Percentiles rank a stretch among this genome's conserved stretches.
These are phyloP conservation scores for Suhomyces wounanorum DNA, from an alignment of 1,139 yeast species.

Conservation along the genomic window DNA sequence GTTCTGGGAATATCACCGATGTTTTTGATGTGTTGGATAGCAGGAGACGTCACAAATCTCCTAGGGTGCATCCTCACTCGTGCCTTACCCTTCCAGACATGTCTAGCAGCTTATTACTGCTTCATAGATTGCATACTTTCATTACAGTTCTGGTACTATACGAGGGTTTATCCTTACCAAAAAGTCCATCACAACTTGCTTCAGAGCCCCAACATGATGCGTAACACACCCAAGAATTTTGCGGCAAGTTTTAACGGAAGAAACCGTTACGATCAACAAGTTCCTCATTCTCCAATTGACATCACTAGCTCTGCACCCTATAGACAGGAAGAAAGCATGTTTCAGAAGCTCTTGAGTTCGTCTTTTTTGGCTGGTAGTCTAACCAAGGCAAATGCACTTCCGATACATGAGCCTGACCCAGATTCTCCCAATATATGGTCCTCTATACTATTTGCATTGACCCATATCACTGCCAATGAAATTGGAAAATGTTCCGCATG, in stretches of 20 bases:
- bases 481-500: slow-evolving; percentile 72
- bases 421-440: not conserved
- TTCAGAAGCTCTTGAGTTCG: slow-evolving; percentile 10
- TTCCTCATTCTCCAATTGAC: slow-evolving; percentile 14
- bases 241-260: slow-evolving; percentile 4
- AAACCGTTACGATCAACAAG: slow-evolving; percentile 12
- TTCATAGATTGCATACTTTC: slow-evolving; percentile 26
- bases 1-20: slow-evolving; percentile 26
- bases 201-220: slow-evolving; percentile 20
- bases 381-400: slow-evolving; percentile 5
- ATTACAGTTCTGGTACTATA: slow-evolving; percentile 31
- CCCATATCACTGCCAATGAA: slow-evolving; percentile 4
- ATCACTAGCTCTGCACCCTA: slow-evolving; percentile 4
- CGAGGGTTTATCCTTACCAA: slow-evolving; percentile 23
- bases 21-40: slow-evolving; percentile 27
- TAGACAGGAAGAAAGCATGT: slow-evolving; percentile 3
- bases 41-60: slow-evolving; percentile 28
- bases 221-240: slow-evolving; percentile 9
- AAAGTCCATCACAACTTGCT: slow-evolving; percentile 21
- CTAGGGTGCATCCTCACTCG: slow-evolving; percentile 26
- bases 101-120: slow-evolving; percentile 29
- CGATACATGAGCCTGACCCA: not conserved
- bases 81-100: slow-evolving; percentile 30
- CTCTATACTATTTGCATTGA: not conserved
- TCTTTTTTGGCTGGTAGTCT: slow-evolving; percentile 11